These are phyloP conservation scores for Lactarius sp. DNA, from an alignment of 768 basidiomycete species.

Conservation along the genomic window DNA sequence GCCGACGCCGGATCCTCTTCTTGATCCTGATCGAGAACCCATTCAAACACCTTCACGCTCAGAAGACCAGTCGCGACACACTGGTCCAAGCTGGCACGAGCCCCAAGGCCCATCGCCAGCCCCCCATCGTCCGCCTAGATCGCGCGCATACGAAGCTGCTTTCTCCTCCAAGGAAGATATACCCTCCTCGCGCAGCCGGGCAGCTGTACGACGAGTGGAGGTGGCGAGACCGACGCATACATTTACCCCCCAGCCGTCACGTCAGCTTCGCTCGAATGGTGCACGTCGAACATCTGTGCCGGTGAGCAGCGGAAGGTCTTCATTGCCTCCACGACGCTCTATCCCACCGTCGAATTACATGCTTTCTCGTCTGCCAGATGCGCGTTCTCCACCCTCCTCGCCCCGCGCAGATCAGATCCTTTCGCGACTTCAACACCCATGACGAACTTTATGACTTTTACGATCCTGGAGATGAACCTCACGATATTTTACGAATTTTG, in stretches of 20 bases:
- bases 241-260: slow-evolving; percentile 1
- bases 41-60: not conserved
- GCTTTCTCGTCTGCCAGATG: slow-evolving; percentile 7
- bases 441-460: slow-evolving; percentile 5
- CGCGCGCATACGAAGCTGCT: not conserved
- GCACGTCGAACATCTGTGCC: not conserved
- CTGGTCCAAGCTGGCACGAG: not conserved
- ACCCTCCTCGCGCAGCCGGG: not conserved
- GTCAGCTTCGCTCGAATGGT: slow-evolving; percentile 3
- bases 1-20: not conserved
- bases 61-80: not conserved
- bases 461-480: slow-evolving; percentile 11
- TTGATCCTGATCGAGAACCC: not conserved
- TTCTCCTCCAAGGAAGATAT: not conserved
- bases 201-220: not conserved
- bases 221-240: not conserved
- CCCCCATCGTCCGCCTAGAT: not conserved
- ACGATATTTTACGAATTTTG: slow-evolving; percentile 4
- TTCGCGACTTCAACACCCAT: slow-evolving; percentile 16
- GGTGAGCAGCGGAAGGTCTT: not conserved
- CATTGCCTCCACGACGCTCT: not conserved
- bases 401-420: slow-evolving; percentile 16
- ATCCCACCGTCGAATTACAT: not conserved
- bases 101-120: not conserved
- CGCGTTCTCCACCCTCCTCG: slow-evolving; percentile 13